Conservation (phyloP, 2,329 filamentous ascomycete species). For the Alternaria hordeiaustralica region DNA sequence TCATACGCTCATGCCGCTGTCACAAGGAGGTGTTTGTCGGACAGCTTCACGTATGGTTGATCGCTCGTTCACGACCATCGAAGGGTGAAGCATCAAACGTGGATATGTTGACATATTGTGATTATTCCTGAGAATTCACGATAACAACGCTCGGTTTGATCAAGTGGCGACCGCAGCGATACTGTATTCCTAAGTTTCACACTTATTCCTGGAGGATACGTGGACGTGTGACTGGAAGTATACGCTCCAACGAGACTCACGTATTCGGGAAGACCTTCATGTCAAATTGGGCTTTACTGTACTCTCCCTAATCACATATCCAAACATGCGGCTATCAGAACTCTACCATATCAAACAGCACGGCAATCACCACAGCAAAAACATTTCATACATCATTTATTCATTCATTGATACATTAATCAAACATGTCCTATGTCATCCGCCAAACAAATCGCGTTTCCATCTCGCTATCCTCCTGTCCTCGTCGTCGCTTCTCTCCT, state of each 20-base stretch:
- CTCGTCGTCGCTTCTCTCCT: not conserved
- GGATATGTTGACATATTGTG: not conserved
- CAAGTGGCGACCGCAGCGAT: not conserved
- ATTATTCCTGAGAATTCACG: not conserved
- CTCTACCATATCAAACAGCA: too few species aligned
- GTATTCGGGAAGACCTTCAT: not conserved
- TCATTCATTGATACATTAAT: not conserved
- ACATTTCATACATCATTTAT: not conserved
- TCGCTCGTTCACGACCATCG: not conserved
- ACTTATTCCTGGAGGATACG: not conserved
- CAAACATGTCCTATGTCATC: not conserved
- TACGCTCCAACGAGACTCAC: not conserved
- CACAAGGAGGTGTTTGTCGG: not conserved
- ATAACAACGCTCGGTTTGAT: not conserved
- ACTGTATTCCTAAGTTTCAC: not conserved
- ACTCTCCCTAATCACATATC: not conserved
- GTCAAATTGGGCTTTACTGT: accelerated
- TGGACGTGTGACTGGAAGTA: not conserved
- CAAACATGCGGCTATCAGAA: not conserved
- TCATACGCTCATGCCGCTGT: not conserved
- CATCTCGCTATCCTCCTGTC: not conserved
- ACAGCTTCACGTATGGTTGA: not conserved
- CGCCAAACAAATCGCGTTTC: not conserved
- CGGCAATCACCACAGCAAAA: not conserved
- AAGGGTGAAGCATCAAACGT: not conserved